Percentiles rank a stretch among this genome's conserved stretches.
Evolutionary conservation across 768 basidiomycete species (phyloP).

Genomic region (Suillus placidus): DNA sequence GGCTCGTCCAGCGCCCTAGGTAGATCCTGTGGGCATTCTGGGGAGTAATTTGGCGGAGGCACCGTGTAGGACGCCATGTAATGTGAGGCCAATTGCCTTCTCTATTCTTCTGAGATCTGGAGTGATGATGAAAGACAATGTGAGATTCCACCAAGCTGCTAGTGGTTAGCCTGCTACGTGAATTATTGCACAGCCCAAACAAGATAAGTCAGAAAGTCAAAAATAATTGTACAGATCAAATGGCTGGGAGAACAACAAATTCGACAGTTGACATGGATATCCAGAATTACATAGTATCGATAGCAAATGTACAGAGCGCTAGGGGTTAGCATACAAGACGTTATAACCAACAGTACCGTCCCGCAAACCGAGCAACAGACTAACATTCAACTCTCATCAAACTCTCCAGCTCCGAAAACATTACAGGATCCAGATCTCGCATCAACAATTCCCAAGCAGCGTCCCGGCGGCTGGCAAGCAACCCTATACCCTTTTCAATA

Average conservation of each 20-base stretch:
- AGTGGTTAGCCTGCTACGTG: neutral
- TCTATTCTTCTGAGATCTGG: neutral
- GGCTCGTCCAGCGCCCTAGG: constrained; percentile 17
- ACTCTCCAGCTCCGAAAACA: constrained; percentile 82
- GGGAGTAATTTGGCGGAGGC: constrained; percentile 67
- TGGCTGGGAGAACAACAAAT: neutral
- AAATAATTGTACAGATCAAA: constrained; percentile 5
- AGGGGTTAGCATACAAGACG: constrained; percentile 11
- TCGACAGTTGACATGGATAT: constrained; percentile 1
- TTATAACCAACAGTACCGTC: constrained; percentile 12
- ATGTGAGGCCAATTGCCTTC: neutral
- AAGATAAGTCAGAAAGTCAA: constrained; percentile 1
- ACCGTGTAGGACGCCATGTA: constrained; percentile 42
- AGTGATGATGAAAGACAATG: neutral
- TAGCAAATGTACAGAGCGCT: constrained; percentile 2
- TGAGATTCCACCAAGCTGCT: neutral
- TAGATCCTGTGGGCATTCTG: constrained; percentile 40
- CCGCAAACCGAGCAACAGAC: constrained; percentile 3
- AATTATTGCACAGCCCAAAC: neutral
- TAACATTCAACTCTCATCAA: constrained; percentile 65
- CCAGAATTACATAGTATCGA: constrained; percentile 2
- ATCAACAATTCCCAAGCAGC: constrained; percentile 73
- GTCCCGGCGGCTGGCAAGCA: constrained; percentile 73
- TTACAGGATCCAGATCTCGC: constrained; percentile 71
- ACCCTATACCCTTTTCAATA: constrained; percentile 72